Percentiles rank a stretch among this genome's conserved stretches.
These are phyloP conservation scores for Penicillium corylophilum DNA, from an alignment of 2,329 filamentous ascomycete genomes.

Conservation along the genomic window DNA sequence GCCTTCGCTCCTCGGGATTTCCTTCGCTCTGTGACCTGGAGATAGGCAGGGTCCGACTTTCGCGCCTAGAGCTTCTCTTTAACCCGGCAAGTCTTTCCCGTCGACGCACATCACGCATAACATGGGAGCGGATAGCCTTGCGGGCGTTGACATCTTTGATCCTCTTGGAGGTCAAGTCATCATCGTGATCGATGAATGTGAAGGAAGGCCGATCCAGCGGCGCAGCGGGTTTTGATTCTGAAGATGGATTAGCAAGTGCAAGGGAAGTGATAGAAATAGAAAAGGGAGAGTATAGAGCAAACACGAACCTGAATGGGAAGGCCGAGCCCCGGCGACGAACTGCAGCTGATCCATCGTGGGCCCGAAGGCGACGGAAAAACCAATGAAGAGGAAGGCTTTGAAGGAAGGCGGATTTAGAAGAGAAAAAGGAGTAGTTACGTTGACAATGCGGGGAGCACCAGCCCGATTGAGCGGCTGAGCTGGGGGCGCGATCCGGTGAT, in stretches of 20 bases:
- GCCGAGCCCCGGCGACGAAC: conserved; percentile 15
- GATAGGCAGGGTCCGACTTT: conserved; percentile 14
- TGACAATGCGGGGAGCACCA: conserved; percentile 24
- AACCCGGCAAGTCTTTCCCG: conserved; percentile 40
- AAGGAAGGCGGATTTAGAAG: conserved; percentile 21
- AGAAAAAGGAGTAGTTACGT: conserved; percentile 21
- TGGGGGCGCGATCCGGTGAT: conserved; percentile 18
- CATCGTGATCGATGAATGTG: conserved; percentile 44
- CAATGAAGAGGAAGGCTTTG: conserved; percentile 11
- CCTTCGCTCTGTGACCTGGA: conserved; percentile 11
- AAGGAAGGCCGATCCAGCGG: conserved; percentile 33
- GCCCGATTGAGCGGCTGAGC: conserved; percentile 18
- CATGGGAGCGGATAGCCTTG: conserved; percentile 44
- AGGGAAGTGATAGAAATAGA: neutral
- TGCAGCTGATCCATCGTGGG: conserved; percentile 27
- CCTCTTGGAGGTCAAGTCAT: conserved; percentile 39
- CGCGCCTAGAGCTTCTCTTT: conserved; percentile 36
- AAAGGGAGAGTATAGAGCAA: neutral
- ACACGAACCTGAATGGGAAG: conserved; percentile 27
- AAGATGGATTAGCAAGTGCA: neutral
- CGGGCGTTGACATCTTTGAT: conserved; percentile 41
- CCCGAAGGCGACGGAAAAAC: conserved; percentile 19
- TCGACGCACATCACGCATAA: conserved; percentile 45
- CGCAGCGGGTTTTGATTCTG: conserved; percentile 22
- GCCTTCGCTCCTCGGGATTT: conserved; percentile 11